phyloP scores from a whole-genome alignment of 306 rosid species.

The Acacia confusa region DNA sequence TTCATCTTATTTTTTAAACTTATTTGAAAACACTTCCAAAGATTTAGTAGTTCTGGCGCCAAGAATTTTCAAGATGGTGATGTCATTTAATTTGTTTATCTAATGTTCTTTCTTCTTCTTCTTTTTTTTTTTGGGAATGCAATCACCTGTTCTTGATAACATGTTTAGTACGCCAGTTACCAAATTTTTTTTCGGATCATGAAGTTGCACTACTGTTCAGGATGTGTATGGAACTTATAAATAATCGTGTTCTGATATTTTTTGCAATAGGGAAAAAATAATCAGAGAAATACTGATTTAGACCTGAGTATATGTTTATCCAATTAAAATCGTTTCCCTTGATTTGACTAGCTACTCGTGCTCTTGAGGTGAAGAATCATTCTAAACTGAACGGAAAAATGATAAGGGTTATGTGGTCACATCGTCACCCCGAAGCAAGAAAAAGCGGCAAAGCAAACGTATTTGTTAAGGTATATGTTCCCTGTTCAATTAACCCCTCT shows the following conservation, averaged over 20 bases:
- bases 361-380: constrained; percentile 67
- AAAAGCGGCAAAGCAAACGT: constrained; percentile 71
- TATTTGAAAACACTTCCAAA: background rate
- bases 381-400: constrained; percentile 59
- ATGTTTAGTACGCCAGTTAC: background rate
- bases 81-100: background rate
- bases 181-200: background rate
- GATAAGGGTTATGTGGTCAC: constrained; percentile 86
- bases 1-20: background rate
- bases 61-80: background rate
- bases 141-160: background rate
- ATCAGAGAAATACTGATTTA: background rate
- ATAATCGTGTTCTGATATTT: background rate
- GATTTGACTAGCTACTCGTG: constrained; percentile 51
- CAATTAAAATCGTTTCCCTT: constrained; percentile 6
- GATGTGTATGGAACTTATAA: background rate
- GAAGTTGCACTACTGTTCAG: background rate
- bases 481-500: background rate
- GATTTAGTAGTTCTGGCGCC: background rate
- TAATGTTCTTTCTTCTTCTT: background rate
- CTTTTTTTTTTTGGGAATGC: too few species aligned
- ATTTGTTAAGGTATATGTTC: constrained; percentile 75
- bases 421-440: constrained; percentile 78
- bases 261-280: background rate
- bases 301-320: background rate